A percentile compares a stretch with the other conserved stretches of the same genome.
Evolutionary conservation across 2,329 filamentous ascomycete species (phyloP).

Genomic region (Bretziella fagacearum): DNA sequence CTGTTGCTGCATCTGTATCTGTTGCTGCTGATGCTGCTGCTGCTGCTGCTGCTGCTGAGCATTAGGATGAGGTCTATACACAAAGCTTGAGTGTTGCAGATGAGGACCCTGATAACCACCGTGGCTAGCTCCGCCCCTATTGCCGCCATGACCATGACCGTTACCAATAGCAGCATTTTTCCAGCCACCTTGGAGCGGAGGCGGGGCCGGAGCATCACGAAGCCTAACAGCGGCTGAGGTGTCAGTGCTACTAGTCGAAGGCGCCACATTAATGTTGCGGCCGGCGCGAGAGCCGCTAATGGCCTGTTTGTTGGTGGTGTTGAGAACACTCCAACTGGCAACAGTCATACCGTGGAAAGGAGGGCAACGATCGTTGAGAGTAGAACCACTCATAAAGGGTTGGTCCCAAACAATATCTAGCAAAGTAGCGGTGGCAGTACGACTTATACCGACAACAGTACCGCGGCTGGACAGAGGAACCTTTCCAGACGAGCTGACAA

Average conservation of each 20-base stretch:
- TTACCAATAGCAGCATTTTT: constrained; percentile 20
- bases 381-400: constrained; percentile 94
- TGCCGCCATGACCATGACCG: background rate
- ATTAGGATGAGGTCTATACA: constrained; percentile 14
- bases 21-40: constrained; percentile 19
- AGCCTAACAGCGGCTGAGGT: constrained; percentile 24
- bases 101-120: constrained; percentile 17
- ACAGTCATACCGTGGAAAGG: constrained; percentile 92
- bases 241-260: constrained; percentile 30
- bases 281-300: constrained; percentile 47
- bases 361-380: constrained; percentile 73
- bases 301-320: constrained; percentile 68
- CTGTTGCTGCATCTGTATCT: constrained; percentile 12
- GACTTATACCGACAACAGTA: constrained; percentile 87
- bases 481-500: constrained; percentile 81
- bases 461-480: constrained; percentile 84
- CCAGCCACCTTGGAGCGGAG: constrained; percentile 39
- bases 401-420: constrained; percentile 88
- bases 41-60: constrained; percentile 14
- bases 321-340: constrained; percentile 71
- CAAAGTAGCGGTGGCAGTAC: constrained; percentile 64
- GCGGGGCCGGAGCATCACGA: constrained; percentile 35
- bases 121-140: constrained; percentile 15
- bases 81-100: constrained; percentile 11
- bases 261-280: constrained; percentile 16